Base-by-base conservation (phyloP, 495 filamentous ascomycete genomes). In the Astrocystis sublimbata region DNA sequence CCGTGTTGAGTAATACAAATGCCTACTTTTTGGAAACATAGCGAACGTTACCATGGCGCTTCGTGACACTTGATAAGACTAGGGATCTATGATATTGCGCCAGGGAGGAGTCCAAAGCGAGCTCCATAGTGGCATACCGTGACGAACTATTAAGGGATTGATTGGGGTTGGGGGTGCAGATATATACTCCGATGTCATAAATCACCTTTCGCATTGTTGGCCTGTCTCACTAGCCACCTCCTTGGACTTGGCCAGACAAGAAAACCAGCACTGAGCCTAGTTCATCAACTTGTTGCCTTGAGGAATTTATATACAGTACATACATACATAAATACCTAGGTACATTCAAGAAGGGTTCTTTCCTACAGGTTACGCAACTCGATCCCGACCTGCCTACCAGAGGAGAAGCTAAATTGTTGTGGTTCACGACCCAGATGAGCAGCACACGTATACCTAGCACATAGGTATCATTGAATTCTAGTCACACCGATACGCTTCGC, bases 181-280 rank as follows among this genome's bases (percentile, higher is more conserved):
- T 46, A 46, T 8, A 4, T 51, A 33, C 8, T 36, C 6, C 33
- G 21, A 35, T 51, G 21, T 51, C n/a, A 51, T 52, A 23, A 52
- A 12, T 35, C 4, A 35, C 4, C 4, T 8, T 19, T 15, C n/a
- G 7, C 46, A 47, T 28, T n/a, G 43, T 24, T 47, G 15, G 24
- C 23, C 1, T 35, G 49, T 52, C 49, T 35, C 49, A 52, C 49
- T 21, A 52, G 49, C 49, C 30, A 52, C 30, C 49, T 52, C 49
- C 49, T 33, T n/a, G 30, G 6, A 17, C 49, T 52, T 35, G 47
- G n/a, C 28, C 46, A 9, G 15, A 33, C 15, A 7, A 30, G 9
- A n/a, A n/a, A n/a, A n/a, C n/a, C n/a, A n/a, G n/a, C n/a, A n/a
- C n/a, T 31, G 46, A 50, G 28, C n/a, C 26, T 9, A 15, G 31